Evolutionary conservation across 2,329 filamentous ascomycete genomes (phyloP).

Genomic region (Leptographium galeiforme): DNA sequence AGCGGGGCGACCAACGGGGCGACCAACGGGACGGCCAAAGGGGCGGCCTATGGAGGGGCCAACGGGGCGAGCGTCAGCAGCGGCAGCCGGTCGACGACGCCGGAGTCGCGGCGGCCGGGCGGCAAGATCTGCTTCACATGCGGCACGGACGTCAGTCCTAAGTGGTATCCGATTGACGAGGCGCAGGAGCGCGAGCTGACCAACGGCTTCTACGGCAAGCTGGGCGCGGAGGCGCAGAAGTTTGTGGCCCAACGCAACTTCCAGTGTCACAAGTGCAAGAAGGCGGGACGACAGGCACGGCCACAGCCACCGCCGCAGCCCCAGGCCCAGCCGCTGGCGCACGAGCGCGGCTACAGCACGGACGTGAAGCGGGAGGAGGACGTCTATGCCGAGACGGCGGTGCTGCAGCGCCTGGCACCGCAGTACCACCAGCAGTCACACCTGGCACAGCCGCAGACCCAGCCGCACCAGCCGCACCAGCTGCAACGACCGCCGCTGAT

Average conservation of each 20-base stretch:
- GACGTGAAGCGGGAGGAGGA: slow-evolving; percentile 11
- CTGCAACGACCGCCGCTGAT: not conserved
- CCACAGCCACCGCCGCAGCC: too few species aligned
- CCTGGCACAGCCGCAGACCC: not conserved
- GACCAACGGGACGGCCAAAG: too few species aligned
- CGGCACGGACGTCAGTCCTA: slow-evolving; percentile 57
- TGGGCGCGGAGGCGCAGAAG: slow-evolving; percentile 43
- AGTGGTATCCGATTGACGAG: slow-evolving; percentile 53
- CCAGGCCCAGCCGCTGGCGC: slow-evolving; percentile 20
- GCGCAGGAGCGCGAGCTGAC: slow-evolving; percentile 36
- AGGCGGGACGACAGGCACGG: slow-evolving; percentile 26
- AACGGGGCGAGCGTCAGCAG: slow-evolving; percentile 10
- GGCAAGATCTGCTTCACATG: slow-evolving; percentile 51
- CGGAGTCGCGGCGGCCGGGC: slow-evolving; percentile 22
- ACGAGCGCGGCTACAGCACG: slow-evolving; percentile 7
- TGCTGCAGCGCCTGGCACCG: slow-evolving; percentile 6
- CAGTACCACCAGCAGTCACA: slow-evolving; percentile 1
- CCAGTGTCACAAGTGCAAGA: slow-evolving; percentile 66
- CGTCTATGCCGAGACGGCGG: not conserved
- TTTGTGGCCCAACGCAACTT: slow-evolving; percentile 47
- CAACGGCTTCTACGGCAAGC: slow-evolving; percentile 35
- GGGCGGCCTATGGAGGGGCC: too few species aligned
- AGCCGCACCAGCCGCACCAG: not conserved
- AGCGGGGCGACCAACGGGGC: not conserved
- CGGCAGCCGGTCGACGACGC: slow-evolving; percentile 13